These are phyloP conservation scores for Gaeumannomyces sp. DNA, from an alignment of 2,329 filamentous ascomycete genomes.

Conservation along the genomic window DNA sequence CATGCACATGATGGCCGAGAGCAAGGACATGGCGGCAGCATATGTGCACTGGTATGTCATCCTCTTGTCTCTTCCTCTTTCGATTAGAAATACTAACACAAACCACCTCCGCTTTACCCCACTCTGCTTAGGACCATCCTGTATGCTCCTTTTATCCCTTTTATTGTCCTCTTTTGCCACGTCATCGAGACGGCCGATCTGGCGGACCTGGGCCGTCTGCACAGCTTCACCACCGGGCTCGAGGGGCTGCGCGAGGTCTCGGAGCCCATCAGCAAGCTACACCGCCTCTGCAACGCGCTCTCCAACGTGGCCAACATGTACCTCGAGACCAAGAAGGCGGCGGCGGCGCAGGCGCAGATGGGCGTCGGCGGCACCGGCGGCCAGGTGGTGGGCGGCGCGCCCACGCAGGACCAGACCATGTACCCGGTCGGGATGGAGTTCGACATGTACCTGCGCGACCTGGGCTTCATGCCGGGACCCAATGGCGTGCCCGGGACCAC, in stretches of 20 bases:
- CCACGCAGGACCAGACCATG: conserved; percentile 31
- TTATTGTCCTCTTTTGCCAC: conserved; percentile 54
- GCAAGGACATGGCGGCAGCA: conserved; percentile 33
- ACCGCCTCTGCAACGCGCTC: conserved; percentile 57
- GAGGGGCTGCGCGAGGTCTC: conserved; percentile 45
- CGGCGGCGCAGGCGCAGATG: conserved; percentile 19
- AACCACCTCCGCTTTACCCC: conserved; percentile 10
- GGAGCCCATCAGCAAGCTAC: conserved; percentile 53
- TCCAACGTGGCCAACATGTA: conserved; percentile 56
- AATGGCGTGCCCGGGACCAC: conserved; percentile 53
- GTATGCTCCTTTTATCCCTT: conserved; percentile 52
- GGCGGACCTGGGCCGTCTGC: conserved; percentile 47
- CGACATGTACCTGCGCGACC: conserved; percentile 57
- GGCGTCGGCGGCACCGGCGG: not conserved
- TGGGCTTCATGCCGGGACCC: conserved; percentile 55
- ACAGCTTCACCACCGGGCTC: conserved; percentile 51
- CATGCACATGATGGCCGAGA: conserved; percentile 35
- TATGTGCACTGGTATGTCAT: conserved; percentile 45
- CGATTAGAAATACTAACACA: too few relatives aligned
- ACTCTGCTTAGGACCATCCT: conserved; percentile 40
- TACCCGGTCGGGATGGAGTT: conserved; percentile 52
- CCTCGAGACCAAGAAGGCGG: conserved; percentile 46
- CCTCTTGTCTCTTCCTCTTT: not conserved
- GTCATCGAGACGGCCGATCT: conserved; percentile 47
- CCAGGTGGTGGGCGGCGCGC: conserved; percentile 4